Percentiles rank a stretch among this genome's conserved stretches.
Conservation (phyloP, 495 filamentous ascomycete genomes). For the Hyaloscypha hepaticicola region DNA sequence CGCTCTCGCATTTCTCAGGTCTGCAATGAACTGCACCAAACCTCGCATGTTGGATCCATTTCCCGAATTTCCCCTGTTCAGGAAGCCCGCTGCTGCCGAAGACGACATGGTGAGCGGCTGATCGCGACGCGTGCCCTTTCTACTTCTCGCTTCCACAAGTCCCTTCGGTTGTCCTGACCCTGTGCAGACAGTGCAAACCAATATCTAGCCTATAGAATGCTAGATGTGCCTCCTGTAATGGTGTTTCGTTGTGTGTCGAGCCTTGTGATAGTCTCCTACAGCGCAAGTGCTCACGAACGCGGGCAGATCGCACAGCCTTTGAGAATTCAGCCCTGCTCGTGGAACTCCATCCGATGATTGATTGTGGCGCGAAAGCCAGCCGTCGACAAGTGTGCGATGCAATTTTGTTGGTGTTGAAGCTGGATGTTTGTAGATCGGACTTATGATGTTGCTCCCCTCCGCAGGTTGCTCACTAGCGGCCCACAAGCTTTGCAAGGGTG, state of each 20-base stretch:
- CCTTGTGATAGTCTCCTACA: neutral
- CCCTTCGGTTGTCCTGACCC: neutral
- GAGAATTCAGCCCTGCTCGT: conserved; percentile 21
- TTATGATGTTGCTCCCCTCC: conserved; percentile 8
- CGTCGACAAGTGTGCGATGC: neutral
- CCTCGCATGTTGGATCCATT: conserved; percentile 75
- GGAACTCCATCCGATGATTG: conserved; percentile 27
- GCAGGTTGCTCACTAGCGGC: conserved; percentile 16
- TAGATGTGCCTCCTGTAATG: neutral
- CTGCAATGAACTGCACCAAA: conserved; percentile 97
- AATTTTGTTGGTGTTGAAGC: conserved; percentile 6
- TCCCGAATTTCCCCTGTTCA: conserved; percentile 56
- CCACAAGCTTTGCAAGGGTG: conserved; percentile 16
- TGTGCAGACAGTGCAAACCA: neutral
- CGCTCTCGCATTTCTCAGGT: conserved; percentile 90
- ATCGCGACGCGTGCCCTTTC: neutral
- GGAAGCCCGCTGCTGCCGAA: conserved; percentile 53
- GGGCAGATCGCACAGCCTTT: conserved; percentile 14
- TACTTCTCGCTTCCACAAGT: neutral
- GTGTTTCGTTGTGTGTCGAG: neutral
- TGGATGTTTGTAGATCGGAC: neutral
- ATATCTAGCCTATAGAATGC: neutral
- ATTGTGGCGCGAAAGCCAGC: conserved; percentile 24
- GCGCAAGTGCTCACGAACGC: neutral
- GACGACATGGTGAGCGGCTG: conserved; percentile 47